Evolutionary conservation across 495 filamentous ascomycete genomes (phyloP).

Genomic region (Penicillium mononematosum): DNA sequence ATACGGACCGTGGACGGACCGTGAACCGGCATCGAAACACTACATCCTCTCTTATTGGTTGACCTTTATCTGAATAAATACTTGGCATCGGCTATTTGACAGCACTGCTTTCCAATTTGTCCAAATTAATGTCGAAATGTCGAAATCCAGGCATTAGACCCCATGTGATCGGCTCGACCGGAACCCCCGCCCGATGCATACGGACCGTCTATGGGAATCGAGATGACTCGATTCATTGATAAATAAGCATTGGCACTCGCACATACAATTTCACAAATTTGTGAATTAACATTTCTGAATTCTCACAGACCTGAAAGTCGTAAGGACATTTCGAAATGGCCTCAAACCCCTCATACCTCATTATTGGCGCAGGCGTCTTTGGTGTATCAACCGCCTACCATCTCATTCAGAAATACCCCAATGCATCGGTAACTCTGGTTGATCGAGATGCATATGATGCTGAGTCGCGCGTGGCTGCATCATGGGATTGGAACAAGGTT

Average conservation of each 20-base stretch:
- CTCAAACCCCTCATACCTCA: slow-evolving; percentile 48
- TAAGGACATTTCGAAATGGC: slow-evolving; percentile 17
- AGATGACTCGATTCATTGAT: not conserved
- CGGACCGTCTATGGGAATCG: not conserved
- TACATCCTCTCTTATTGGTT: not conserved
- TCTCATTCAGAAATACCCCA: slow-evolving; percentile 51
- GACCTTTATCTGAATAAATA: not conserved
- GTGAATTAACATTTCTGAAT: not conserved
- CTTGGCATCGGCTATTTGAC: not conserved
- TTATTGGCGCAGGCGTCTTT: slow-evolving; percentile 65
- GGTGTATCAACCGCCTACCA: slow-evolving; percentile 64
- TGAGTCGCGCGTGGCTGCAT: slow-evolving; percentile 51
- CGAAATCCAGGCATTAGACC: not conserved
- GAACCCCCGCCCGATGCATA: slow-evolving; percentile 3
- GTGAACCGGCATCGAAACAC: not conserved
- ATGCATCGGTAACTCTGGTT: slow-evolving; percentile 53
- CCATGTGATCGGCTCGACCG: slow-evolving; percentile 11
- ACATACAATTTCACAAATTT: not conserved
- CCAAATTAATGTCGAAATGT: not conserved
- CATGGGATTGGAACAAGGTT: slow-evolving; percentile 68
- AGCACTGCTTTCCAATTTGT: not conserved
- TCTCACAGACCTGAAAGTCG: no score
- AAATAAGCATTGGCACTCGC: not conserved
- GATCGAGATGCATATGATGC: slow-evolving; percentile 52
- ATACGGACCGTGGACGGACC: not conserved